phyloP scores from a whole-genome alignment of 164 flowering plant species.

The Chimonanthus salicifolius region DNA sequence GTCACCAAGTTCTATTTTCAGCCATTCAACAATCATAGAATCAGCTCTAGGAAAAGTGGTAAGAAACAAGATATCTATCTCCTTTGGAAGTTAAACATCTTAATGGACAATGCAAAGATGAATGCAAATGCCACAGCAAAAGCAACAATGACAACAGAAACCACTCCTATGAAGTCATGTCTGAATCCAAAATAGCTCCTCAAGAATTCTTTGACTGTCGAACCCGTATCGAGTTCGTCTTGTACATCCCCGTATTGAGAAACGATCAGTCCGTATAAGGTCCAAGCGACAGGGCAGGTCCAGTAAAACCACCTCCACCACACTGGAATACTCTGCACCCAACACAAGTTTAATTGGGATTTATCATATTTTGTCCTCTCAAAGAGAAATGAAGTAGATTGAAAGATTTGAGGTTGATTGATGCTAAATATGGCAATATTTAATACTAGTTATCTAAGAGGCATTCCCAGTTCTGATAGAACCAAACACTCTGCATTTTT shows the following conservation, averaged over 20 bases:
- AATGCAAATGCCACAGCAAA: conserved; percentile 37
- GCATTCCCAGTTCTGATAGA: too few relatives aligned
- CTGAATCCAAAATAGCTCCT: conserved; percentile 32
- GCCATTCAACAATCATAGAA: not conserved
- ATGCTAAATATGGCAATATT: too few relatives aligned
- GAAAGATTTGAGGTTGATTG: not conserved
- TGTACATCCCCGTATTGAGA: conserved; percentile 46
- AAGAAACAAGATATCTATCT: conserved; percentile 14
- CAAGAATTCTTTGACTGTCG: conserved; percentile 27
- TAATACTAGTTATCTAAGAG: too few relatives aligned
- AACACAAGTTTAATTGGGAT: not conserved
- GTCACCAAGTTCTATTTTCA: not conserved
- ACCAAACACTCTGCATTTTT: too few relatives aligned
- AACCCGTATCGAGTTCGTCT: conserved; percentile 6
- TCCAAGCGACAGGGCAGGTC: conserved; percentile 42
- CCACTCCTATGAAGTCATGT: conserved; percentile 34
- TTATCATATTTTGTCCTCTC: not conserved
- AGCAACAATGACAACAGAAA: conserved; percentile 22
- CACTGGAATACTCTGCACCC: conserved; percentile 41
- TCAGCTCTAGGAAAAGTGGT: not conserved
- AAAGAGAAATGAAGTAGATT: not conserved
- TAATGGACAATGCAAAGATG: conserved; percentile 39
- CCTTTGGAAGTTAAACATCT: conserved; percentile 36
- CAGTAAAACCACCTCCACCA: conserved; percentile 66
- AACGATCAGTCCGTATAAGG: conserved; percentile 41